Evolutionary conservation across 495 filamentous ascomycete genomes (phyloP), one percentile per base, ranked within the genome.

Genomic region (Oidiodendron maius): DNA sequence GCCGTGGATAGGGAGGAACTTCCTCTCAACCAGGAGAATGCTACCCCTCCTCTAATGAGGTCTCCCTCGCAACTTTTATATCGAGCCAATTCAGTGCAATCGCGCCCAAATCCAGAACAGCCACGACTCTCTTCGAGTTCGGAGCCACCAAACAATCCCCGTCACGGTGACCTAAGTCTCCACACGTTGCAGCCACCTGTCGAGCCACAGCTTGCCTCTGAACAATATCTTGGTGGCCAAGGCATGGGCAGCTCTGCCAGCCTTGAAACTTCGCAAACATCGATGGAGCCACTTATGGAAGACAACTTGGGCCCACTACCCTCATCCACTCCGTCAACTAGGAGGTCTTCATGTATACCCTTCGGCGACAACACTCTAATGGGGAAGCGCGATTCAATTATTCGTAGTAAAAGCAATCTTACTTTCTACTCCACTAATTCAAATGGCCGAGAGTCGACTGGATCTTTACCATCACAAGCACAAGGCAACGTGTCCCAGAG

Each of bases 1-100:
- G 83, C 82, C 2, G 73, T 91, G 8, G 69, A 86, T 51, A 61
- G 89, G 5, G 64, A 76, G 4, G 77, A 81, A 51, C 73, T 91
- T 17, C 78, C 86, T 49, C 82, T 85, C 59, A 89, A 84, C n/a
- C 67, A 84, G 1, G 68, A 80, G 35, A 77, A 54, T 43, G 71
- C 68, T 13, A 44, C 64, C 25, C 68, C 69, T 22, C 59, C 66
- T 4, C 63, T 69, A 26, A 51, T 63, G 10, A 64, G 49, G 48
- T 36, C 44, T 15, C 30, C 25, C 21, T 60, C 57, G 39, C 44
- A 50, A 36, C 32, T 47, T 17, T 53, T 49, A 17, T 48, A 44
- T 39, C 18, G 44, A 24, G 23, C 21, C n/a, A n/a, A n/a, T n/a
- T n/a, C n/a, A n/a, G n/a, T n/a, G n/a, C n/a, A n/a, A n/a, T n/a